phyloP scores from a whole-genome alignment of 305 asterid genomes.

The Lippia alba region DNA sequence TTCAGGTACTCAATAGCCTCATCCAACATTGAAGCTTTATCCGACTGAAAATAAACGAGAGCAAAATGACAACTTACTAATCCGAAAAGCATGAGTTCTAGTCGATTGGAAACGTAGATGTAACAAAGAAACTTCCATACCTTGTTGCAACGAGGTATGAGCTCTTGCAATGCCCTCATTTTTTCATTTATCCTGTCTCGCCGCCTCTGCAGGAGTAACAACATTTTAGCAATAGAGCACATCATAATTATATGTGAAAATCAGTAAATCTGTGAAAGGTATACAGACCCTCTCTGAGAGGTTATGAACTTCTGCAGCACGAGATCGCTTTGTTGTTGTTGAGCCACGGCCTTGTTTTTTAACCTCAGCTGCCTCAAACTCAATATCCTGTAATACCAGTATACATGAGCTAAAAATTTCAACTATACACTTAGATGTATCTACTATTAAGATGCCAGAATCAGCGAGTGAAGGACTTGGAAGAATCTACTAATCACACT shows the following conservation, averaged over 20 bases:
- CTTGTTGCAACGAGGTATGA: constrained; percentile 95
- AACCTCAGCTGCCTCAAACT: constrained; percentile 54
- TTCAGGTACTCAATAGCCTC: constrained; percentile 90
- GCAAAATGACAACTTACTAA: constrained; percentile 15
- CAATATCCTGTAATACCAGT: constrained; percentile 54
- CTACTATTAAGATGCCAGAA: too few relatives aligned
- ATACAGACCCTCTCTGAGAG: constrained; percentile 78
- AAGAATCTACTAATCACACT: too few relatives aligned
- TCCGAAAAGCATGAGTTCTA: background rate
- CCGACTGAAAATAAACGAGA: constrained; percentile 55
- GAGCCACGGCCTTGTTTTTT: constrained; percentile 62
- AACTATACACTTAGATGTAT: too few relatives aligned
- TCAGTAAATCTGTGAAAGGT: background rate
- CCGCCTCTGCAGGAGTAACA: constrained; percentile 66
- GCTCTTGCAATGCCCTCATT: constrained; percentile 84
- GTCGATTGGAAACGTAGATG: background rate
- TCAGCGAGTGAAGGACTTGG: too few relatives aligned
- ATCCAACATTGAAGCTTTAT: constrained; percentile 89
- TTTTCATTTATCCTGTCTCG: constrained; percentile 89
- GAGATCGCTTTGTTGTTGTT: constrained; percentile 71
- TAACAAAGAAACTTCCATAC: constrained; percentile 37
- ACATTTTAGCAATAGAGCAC: constrained; percentile 7
- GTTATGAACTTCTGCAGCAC: constrained; percentile 94
- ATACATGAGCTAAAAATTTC: background rate
- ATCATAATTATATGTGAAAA: constrained; percentile 6